Evolutionary conservation across 2,329 filamentous ascomycete species (phyloP), one percentile per base, ranked within the genome.

Genomic region (Alternaria sp.): DNA sequence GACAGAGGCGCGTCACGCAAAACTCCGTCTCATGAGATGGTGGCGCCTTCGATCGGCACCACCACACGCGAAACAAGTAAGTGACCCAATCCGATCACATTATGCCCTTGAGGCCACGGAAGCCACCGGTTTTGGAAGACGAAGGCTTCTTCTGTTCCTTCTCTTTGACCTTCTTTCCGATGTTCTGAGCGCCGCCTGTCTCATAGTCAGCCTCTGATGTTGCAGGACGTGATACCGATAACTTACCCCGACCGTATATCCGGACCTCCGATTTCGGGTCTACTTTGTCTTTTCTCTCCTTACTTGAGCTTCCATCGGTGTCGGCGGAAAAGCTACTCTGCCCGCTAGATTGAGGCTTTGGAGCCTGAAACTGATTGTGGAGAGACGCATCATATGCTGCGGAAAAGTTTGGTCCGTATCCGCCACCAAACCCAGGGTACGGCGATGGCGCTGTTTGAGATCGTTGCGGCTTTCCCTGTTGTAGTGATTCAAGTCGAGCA

Each of bases 221-320:
- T 46, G 45, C 21, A 23, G 4, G 28, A 44, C 51, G 47, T 26
- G 37, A 20, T 20, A 50, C 23, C 45, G 25, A 30, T 21, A 37
- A 80, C 84, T 80, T 70, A 87, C 86, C 86, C 81, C 86, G 80
- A 53, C 86, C 86, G 71, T 85, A 86, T 21, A 87, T 79, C 58
- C 86, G 78, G 18, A 85, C 78, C 67, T 87, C 84, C 58, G 82
- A 83, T 58, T 83, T 82, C 11, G 82, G 75, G 46, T 81, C 81
- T 3, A 84, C 82, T 69, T 83, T 86, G 11, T 80, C 78, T 69
- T 81, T 83, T 55, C 79, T 79, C 2, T 66, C 69, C 46, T 75
- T 71, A 56, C 76, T 66, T 51, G 76, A 71, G 72, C 80, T 76
- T 55, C 76, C 71, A 45, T 71, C 75, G 2, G 78, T 78, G 14